These are phyloP conservation scores for Pseudogymnoascus sp. DNA, from an alignment of 2,329 filamentous ascomycete genomes.

Conservation along the genomic window DNA sequence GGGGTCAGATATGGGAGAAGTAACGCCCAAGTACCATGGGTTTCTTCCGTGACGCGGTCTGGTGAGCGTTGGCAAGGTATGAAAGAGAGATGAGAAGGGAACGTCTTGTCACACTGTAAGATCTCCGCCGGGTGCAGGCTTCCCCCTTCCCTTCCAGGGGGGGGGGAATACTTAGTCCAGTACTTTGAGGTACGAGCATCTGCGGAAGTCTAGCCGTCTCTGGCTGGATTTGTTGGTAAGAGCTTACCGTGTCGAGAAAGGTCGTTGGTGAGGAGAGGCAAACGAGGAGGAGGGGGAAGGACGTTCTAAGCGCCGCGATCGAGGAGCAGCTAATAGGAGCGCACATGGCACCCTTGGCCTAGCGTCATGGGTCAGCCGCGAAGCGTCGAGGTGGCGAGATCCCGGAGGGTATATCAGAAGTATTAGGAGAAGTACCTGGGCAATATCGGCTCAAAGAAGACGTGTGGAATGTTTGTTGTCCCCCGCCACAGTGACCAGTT, in stretches of 20 bases:
- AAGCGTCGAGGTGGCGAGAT: not conserved
- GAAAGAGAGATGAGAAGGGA: not conserved
- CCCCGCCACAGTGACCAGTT: not conserved
- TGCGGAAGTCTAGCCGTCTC: not conserved
- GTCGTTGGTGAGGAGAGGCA: conserved; percentile 2
- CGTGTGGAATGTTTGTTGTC: conserved; percentile 1
- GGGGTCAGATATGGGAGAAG: not conserved
- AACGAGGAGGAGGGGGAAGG: not conserved
- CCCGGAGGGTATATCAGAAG: not conserved
- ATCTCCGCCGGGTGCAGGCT: conserved; percentile 4
- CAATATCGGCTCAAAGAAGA: conserved; percentile 1
- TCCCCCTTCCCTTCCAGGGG: not conserved
- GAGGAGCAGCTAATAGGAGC: not conserved
- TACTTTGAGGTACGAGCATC: not conserved
- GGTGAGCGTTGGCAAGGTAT: not conserved
- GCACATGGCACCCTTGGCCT: conserved; percentile 6
- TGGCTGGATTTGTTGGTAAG: not conserved
- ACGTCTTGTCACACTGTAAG: not conserved
- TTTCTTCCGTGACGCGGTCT: conserved; percentile 2
- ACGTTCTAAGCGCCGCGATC: not conserved
- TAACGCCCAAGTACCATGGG: not conserved
- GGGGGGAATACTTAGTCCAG: not conserved
- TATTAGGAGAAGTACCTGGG: not conserved
- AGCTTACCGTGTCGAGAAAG: not conserved
- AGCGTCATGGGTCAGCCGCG: conserved; percentile 1